These are phyloP conservation scores for Dendrobium huoshanense DNA, from an alignment of 106 monocot species.

Conservation along the genomic window DNA sequence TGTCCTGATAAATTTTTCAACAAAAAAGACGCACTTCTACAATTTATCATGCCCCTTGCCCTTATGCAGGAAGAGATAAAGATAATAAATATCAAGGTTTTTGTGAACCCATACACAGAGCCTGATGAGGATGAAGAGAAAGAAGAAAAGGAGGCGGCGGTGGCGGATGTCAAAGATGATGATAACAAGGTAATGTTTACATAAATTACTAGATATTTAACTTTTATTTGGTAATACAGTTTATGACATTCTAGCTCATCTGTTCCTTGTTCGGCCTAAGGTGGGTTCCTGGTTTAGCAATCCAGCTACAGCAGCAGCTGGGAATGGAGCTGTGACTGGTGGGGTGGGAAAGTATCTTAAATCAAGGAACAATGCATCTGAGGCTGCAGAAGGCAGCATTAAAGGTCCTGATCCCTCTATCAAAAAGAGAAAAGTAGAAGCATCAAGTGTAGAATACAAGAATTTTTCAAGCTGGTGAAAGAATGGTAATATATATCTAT, in stretches of 20 bases:
- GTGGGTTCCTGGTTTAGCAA: constrained; percentile 91
- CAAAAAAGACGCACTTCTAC: background rate
- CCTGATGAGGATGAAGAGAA: constrained; percentile 85
- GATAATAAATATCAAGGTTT: constrained; percentile 55
- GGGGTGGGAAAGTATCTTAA: constrained; percentile 52
- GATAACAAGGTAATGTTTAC: constrained; percentile 40
- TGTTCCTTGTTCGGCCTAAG: constrained; percentile 40
- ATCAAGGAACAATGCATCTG: constrained; percentile 21
- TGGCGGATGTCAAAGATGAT: constrained; percentile 18
- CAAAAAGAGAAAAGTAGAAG: constrained; percentile 50
- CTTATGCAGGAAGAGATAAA: constrained; percentile 84
- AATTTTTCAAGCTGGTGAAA: constrained; percentile 53
- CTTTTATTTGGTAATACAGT: background rate
- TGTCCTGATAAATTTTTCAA: too few relatives aligned
- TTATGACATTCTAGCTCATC: background rate
- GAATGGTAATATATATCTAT: background rate
- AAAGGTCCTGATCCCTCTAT: constrained; percentile 14
- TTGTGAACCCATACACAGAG: constrained; percentile 97
- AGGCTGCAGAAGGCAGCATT: constrained; percentile 14
- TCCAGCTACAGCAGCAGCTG: constrained; percentile 52
- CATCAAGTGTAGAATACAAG: constrained; percentile 31
- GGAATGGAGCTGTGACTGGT: constrained; percentile 15
- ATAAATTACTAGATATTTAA: background rate
- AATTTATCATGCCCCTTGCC: background rate
- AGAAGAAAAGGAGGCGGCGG: constrained; percentile 33